Conservation (phyloP, 208 protist species). For the Leishmania major region DNA sequence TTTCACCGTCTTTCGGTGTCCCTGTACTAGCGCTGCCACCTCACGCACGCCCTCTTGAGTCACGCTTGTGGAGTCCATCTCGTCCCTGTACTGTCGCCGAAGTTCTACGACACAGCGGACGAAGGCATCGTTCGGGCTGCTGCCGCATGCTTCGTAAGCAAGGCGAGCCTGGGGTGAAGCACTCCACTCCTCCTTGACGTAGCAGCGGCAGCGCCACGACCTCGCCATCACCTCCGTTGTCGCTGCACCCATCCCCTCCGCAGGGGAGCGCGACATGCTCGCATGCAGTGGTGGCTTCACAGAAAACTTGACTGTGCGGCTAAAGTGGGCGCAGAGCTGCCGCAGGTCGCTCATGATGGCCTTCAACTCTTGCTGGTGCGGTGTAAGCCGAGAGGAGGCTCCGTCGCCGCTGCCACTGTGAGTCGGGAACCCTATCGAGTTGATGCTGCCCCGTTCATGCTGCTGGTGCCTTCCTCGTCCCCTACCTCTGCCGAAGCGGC, state of each 20-base stretch:
- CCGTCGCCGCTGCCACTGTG: background rate
- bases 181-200: slow-evolving; percentile 87
- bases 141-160: slow-evolving; percentile 43
- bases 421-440: background rate
- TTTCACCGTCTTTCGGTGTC: slow-evolving; percentile 30
- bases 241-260: background rate
- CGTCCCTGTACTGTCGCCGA: slow-evolving; percentile 47
- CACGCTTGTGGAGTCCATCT: slow-evolving; percentile 60
- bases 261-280: background rate
- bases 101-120: slow-evolving; percentile 61
- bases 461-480: slow-evolving; percentile 19
- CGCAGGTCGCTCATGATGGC: slow-evolving; percentile 76
- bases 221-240: background rate
- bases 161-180: slow-evolving; percentile 49
- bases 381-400: slow-evolving; percentile 30
- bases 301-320: slow-evolving; percentile 77
- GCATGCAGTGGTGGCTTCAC: slow-evolving; percentile 57
- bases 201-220: slow-evolving; percentile 78
- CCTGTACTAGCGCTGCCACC: slow-evolving; percentile 48
- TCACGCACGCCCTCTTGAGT: slow-evolving; percentile 70
- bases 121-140: slow-evolving; percentile 65
- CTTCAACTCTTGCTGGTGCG: slow-evolving; percentile 76
- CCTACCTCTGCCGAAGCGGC: slow-evolving; percentile 2
- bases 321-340: slow-evolving; percentile 74
- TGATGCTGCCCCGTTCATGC: slow-evolving; percentile 3